Evolutionary conservation across 305 asterid genomes (phyloP).

Genomic region (Ilex paraguariensis): DNA sequence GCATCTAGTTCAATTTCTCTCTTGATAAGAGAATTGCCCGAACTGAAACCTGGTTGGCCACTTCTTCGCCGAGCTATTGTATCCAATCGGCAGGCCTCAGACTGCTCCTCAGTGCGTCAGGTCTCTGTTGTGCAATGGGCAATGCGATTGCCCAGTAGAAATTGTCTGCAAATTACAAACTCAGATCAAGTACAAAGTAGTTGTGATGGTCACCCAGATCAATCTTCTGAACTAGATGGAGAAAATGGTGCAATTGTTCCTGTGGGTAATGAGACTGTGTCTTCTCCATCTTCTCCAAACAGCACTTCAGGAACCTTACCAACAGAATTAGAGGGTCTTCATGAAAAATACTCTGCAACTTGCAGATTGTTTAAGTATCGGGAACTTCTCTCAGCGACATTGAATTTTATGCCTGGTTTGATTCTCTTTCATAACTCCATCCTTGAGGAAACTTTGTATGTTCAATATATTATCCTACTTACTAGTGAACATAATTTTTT

Average conservation of each 20-base stretch:
- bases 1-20: conserved; percentile 38
- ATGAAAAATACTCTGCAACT: conserved; percentile 77
- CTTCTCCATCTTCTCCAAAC: conserved; percentile 36
- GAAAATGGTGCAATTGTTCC: conserved; percentile 70
- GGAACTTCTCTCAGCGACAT: conserved; percentile 75
- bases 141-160: conserved; percentile 65
- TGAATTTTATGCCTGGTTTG: conserved; percentile 64
- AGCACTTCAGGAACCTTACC: conserved; percentile 36
- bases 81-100: conserved; percentile 25
- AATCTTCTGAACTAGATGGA: conserved; percentile 35
- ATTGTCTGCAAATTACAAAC: conserved; percentile 38
- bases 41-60: conserved; percentile 88
- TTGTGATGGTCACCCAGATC: conserved; percentile 22
- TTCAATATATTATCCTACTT: background rate
- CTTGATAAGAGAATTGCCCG: conserved; percentile 45
- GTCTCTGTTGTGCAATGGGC: conserved; percentile 95
- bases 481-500: conserved; percentile 7
- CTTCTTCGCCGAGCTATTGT: conserved; percentile 59
- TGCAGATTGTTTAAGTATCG: conserved; percentile 65
- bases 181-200: conserved; percentile 24
- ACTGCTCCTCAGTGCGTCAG: conserved; percentile 33
- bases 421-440: background rate
- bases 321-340: conserved; percentile 64
- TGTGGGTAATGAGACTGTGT: conserved; percentile 28
- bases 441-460: background rate